Conservation (phyloP, 306 rosid genomes). For the Ammopiptanthus mongolicus region DNA sequence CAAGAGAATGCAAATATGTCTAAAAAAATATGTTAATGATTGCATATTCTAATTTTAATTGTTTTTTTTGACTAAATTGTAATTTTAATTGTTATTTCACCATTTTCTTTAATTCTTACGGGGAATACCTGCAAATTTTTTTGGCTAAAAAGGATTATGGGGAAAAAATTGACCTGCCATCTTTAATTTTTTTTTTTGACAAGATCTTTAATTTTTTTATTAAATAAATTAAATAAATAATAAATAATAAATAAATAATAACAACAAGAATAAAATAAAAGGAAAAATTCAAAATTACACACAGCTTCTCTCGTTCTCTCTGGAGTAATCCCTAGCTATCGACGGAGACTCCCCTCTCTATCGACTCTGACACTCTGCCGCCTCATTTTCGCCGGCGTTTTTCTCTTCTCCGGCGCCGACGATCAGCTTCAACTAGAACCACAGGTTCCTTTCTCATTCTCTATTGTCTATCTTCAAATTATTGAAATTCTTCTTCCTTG, state of each 20-base stretch:
- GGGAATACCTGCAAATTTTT: background rate
- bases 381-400: slow-evolving; percentile 30
- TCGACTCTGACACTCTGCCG: slow-evolving; percentile 32
- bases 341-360: slow-evolving; percentile 24
- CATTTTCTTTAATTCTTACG: background rate
- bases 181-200: background rate
- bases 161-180: background rate
- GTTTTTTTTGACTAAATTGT: too few relatives aligned
- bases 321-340: slow-evolving; percentile 42
- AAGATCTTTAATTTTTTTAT: background rate
- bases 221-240: background rate
- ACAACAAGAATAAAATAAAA: background rate
- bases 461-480: background rate
- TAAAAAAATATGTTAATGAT: background rate
- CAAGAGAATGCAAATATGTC: too few relatives aligned
- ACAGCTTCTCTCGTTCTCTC: slow-evolving; percentile 1
- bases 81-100: background rate
- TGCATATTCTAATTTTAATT: background rate
- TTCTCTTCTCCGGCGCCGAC: slow-evolving; percentile 8
- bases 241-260: too few relatives aligned
- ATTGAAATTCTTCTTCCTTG: background rate
- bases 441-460: slow-evolving; percentile 25
- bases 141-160: too few relatives aligned
- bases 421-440: background rate
- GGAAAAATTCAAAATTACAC: background rate